Evolutionary conservation across 2,329 filamentous ascomycete genomes (phyloP).

Genomic region (Aspergillus ibericus): DNA sequence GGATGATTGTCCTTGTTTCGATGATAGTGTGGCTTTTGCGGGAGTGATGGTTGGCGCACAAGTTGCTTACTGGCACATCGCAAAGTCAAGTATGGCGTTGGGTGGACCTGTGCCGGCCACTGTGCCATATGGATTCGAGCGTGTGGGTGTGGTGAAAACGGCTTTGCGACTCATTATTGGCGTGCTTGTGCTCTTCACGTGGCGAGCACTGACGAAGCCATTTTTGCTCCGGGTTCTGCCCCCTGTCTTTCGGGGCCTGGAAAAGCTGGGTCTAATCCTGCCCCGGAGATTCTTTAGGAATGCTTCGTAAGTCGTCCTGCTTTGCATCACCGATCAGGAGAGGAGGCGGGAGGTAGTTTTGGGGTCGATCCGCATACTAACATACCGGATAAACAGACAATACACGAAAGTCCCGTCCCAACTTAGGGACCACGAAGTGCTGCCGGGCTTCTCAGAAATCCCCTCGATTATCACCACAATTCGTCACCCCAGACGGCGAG

Average conservation of each 20-base stretch:
- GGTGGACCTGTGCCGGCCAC: slow-evolving; percentile 57
- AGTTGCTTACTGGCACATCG: slow-evolving; percentile 79
- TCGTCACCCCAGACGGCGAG: slow-evolving; percentile 72
- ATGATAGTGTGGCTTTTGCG: slow-evolving; percentile 91
- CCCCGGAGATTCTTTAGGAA: slow-evolving; percentile 89
- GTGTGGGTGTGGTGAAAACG: slow-evolving; percentile 66
- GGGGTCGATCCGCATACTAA: not conserved
- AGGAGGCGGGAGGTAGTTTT: not conserved
- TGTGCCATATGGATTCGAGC: slow-evolving; percentile 64
- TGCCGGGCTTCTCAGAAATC: slow-evolving; percentile 85
- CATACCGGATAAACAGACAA: slow-evolving; percentile 47
- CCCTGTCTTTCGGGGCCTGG: slow-evolving; percentile 82
- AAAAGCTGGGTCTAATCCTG: slow-evolving; percentile 73
- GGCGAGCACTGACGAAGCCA: slow-evolving; percentile 89
- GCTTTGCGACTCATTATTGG: slow-evolving; percentile 72
- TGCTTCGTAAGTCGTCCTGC: slow-evolving; percentile 60
- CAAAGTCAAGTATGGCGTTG: slow-evolving; percentile 56
- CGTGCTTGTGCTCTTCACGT: slow-evolving; percentile 79
- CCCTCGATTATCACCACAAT: slow-evolving; percentile 79
- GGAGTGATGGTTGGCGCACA: slow-evolving; percentile 86
- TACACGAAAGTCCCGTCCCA: slow-evolving; percentile 80
- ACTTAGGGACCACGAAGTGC: slow-evolving; percentile 78
- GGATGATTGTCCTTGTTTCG: slow-evolving; percentile 95
- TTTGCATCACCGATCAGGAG: not conserved
- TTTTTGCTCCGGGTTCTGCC: slow-evolving; percentile 74